phyloP scores from a whole-genome alignment of 2,329 filamentous ascomycete genomes.

The Arthrobotrys sphaeroides region DNA sequence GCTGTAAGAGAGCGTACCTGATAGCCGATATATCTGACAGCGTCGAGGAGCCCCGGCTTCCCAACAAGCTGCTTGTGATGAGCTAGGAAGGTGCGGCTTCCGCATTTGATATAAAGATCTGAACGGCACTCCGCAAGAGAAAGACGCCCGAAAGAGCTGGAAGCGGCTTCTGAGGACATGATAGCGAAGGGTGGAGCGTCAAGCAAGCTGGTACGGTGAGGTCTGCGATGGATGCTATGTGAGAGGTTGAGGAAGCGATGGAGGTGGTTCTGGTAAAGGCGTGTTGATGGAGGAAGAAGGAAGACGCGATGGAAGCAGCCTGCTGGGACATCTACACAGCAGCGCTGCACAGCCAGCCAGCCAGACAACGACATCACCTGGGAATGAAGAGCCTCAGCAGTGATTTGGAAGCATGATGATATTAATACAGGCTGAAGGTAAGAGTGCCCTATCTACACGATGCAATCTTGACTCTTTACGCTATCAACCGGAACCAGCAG shows the following conservation, averaged over 20 bases:
- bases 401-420: neutral
- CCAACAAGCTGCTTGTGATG: constrained; percentile 34
- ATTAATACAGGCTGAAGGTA: neutral
- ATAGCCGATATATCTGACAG: constrained; percentile 17
- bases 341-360: neutral
- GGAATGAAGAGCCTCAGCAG: neutral
- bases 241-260: neutral
- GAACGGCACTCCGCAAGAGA: neutral
- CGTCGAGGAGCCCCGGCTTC: neutral
- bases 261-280: neutral
- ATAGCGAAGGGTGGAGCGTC: neutral
- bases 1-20: neutral
- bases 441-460: neutral
- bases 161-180: neutral
- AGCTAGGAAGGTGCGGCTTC: constrained; percentile 18
- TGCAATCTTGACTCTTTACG: neutral
- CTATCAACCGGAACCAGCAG: constrained; percentile 1
- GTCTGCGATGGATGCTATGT: neutral
- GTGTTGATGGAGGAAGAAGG: neutral
- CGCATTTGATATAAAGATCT: constrained; percentile 27
- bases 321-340: constrained; percentile 1
- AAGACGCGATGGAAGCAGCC: neutral
- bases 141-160: neutral
- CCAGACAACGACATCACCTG: too few relatives aligned
- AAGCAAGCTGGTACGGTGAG: neutral